These are phyloP conservation scores for Salinomyces thailandicus DNA, from an alignment of 2,329 filamentous ascomycete species.

Conservation along the genomic window DNA sequence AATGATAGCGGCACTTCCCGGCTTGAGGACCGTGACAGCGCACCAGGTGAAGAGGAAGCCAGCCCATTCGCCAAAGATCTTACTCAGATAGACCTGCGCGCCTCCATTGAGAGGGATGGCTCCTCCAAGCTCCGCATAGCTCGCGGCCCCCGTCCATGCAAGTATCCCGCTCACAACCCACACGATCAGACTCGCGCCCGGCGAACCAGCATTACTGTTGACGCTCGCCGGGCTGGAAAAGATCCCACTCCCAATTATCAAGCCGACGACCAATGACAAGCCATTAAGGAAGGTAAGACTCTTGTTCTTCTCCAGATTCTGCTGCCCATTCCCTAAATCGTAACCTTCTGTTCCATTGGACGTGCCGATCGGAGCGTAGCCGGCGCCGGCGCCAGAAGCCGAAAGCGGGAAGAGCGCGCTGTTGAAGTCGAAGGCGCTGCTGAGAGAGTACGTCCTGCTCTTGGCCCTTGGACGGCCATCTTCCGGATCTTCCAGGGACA, in stretches of 20 bases:
- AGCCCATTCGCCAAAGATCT: slow-evolving; percentile 87
- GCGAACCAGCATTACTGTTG: slow-evolving; percentile 81
- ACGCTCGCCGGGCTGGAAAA: slow-evolving; percentile 93
- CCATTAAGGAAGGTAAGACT: slow-evolving; percentile 92
- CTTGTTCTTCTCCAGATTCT: slow-evolving; percentile 83
- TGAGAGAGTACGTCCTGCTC: slow-evolving; percentile 72
- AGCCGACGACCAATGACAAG: slow-evolving; percentile 75
- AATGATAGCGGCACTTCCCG: slow-evolving; percentile 86
- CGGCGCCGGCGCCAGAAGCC: slow-evolving; percentile 51
- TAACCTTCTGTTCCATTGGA: slow-evolving; percentile 47
- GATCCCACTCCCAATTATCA: slow-evolving; percentile 94
- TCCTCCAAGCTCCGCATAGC: slow-evolving; percentile 89
- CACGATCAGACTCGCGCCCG: slow-evolving; percentile 79
- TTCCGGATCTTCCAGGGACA: slow-evolving; percentile 27
- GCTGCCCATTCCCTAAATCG: slow-evolving; percentile 29
- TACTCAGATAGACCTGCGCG: slow-evolving; percentile 84
- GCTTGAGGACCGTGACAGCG: slow-evolving; percentile 86
- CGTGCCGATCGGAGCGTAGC: slow-evolving; percentile 76
- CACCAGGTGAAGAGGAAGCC: slow-evolving; percentile 97
- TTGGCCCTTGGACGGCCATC: slow-evolving; percentile 46
- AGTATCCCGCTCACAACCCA: slow-evolving; percentile 86
- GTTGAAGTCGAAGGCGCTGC: slow-evolving; percentile 92
- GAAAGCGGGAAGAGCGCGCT: slow-evolving; percentile 85
- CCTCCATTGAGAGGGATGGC: slow-evolving; percentile 94
- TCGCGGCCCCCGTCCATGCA: slow-evolving; percentile 91